phyloP scores from a whole-genome alignment of 768 basidiomycete species.

The Boletus eberwhitei region DNA sequence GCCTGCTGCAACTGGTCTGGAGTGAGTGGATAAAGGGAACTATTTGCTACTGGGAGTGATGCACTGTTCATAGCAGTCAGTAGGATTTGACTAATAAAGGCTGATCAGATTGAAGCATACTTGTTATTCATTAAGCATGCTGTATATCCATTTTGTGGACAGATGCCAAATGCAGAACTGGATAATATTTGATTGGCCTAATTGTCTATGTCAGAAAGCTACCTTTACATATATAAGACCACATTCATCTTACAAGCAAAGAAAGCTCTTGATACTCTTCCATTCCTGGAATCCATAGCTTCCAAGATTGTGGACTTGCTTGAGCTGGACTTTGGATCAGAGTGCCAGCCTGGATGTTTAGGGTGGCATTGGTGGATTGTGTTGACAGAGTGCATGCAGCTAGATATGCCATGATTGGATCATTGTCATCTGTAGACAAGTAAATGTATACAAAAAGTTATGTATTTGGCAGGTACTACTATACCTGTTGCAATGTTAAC shows the following conservation, averaged over 20 bases:
- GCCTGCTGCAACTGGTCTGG: background rate
- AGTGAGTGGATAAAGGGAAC: background rate
- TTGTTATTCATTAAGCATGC: background rate
- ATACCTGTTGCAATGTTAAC: background rate
- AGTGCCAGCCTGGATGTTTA: background rate
- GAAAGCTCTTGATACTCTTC: background rate
- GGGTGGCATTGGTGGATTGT: background rate
- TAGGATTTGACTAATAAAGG: background rate
- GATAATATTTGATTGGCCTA: background rate
- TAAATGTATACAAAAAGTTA: too few relatives aligned
- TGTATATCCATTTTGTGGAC: background rate
- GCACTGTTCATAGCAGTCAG: background rate
- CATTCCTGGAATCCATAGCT: conserved; percentile 1
- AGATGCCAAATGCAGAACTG: background rate
- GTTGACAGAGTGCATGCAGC: conserved; percentile 8
- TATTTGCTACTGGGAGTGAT: background rate
- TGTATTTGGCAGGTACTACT: background rate
- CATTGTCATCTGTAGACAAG: background rate
- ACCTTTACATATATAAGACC: too few relatives aligned
- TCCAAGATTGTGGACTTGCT: background rate
- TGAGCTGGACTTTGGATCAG: background rate
- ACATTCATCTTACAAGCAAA: background rate
- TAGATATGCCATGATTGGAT: background rate
- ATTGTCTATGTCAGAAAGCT: too few relatives aligned
- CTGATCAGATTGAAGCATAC: background rate